Evolutionary conservation across 768 basidiomycete species (phyloP), one percentile per base, ranked within the genome.

Genomic region (Tylopilus vinaceipallidus): DNA sequence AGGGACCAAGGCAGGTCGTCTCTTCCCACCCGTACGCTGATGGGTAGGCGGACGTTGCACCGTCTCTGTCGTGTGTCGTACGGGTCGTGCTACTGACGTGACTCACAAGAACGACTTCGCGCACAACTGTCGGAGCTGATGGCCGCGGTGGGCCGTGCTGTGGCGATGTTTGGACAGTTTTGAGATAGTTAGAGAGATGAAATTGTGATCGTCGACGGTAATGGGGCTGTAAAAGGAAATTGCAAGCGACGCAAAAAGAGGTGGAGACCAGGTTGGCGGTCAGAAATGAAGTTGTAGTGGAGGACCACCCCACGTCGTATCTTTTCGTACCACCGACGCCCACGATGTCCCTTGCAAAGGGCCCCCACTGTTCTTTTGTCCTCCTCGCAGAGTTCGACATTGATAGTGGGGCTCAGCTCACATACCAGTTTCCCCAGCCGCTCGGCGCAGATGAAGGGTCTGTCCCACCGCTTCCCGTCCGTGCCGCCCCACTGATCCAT

Each of bases 381-480:
- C 77, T 99, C 41, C 81, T 98, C 45, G 97, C 97, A n/a, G 97
- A 98, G 68, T 99, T 99, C 73, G 91, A 99, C 74, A 98, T 99
- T 56, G 86, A 92, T 64, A 83, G 88, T 49, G 97, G 97, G 29
- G 90, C 95, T 3, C 88, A 92, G 56, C 76, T 99, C 54, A 88
- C 91, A 35, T 95, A 97, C 68, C 93, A 98, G 70, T 98, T 95
- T 64, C 97, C 97, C 10, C 90, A 90, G 62, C 91, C 93, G 12
- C 77, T 97, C 30, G 97, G 95, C 10, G 84, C 91, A 49, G 91
- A 98, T 78, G 93, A 95, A 68, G 88, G 91, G 95, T 95, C 65
- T 58, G 81, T 9, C n/a, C 3, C 14, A 8, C 11, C 1, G 5
- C 13, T 11, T 4, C 8, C n/a, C 23, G 24, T 3, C 27, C 20